Evolutionary conservation across 306 rosid species (phyloP), one percentile per base, ranked within the genome.

Genomic region (Rosa rugosa): DNA sequence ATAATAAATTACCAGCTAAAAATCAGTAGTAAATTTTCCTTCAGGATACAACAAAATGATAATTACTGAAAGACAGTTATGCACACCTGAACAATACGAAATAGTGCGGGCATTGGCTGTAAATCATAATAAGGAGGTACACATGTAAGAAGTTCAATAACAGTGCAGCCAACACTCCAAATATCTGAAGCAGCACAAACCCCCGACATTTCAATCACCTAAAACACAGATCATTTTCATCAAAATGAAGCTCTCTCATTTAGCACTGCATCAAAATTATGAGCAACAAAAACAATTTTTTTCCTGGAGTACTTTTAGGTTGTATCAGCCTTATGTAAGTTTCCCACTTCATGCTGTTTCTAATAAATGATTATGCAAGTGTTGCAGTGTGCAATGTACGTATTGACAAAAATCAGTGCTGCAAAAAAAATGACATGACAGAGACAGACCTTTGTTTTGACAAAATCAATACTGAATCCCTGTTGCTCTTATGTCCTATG

Each of bases 101-200:
- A 95, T 77, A 95, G 91, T 75, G 99, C 99, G 0, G 99, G 99
- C 99, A 95, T 95, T 59, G 99, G 99, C 87, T 95, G 99, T 57
- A 95, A 87, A 81, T 95, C 99, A 82, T 93, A 95, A 84, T 95
- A 95, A 57, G 99, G 99, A 83, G 99, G 99, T 36, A 95, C 86
- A 62, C 99, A 93, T 36, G 99, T 93, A 84, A 95, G 99, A 77
- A 95, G 97, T 84, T 95, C 99, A 78, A 95, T 95, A 76, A 95
- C 99, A 3, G 99, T 95, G 84, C 99, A 95, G 71, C 99, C 99
- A 77, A 95, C 99, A 83, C 99, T 95, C 99, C 99, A 95, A 84
- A 95, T 93, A 86, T 95, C 99, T 46, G 99, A 95, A 90, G 99
- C 99, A 76, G 99, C 99, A 80, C 99, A 95, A 77, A 95, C 99